phyloP scores from a whole-genome alignment of 805 yeast species.

The Ogataea pignaliae region DNA sequence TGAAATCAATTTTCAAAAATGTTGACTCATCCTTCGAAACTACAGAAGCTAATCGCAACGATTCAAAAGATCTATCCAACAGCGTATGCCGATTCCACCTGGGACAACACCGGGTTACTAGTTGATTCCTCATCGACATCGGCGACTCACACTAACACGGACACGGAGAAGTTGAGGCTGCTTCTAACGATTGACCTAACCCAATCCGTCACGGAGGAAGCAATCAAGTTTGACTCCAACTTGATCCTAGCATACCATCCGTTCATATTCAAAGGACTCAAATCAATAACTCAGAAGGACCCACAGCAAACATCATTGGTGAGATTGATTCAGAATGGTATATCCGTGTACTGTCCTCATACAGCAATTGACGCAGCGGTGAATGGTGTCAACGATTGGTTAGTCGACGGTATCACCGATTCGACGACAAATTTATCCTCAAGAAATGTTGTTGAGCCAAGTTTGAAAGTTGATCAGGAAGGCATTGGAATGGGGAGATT shows the following conservation, averaged over 20 bases:
- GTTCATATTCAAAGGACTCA: constrained; percentile 85
- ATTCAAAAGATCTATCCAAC: constrained; percentile 79
- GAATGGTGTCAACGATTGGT: constrained; percentile 95
- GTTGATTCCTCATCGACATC: constrained; percentile 54
- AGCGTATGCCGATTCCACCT: constrained; percentile 73
- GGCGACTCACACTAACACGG: constrained; percentile 5
- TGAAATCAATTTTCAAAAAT: too few species aligned
- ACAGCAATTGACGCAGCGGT: constrained; percentile 91
- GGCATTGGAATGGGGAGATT: constrained; percentile 83
- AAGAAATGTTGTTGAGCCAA: constrained; percentile 41
- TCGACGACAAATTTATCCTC: constrained; percentile 7
- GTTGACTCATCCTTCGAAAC: constrained; percentile 16
- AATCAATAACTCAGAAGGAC: constrained; percentile 54
- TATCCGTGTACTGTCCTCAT: constrained; percentile 92
- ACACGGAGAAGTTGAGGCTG: constrained; percentile 27
- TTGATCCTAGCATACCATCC: constrained; percentile 89
- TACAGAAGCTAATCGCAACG: constrained; percentile 42
- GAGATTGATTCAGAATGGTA: constrained; percentile 66
- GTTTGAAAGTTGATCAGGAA: constrained; percentile 29
- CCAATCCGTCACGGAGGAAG: constrained; percentile 78
- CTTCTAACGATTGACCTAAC: constrained; percentile 85
- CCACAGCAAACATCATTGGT: constrained; percentile 81
- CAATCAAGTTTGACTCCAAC: constrained; percentile 49
- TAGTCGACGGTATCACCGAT: constrained; percentile 52
- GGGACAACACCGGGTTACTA: constrained; percentile 95